Base-by-base conservation (phyloP, 75 land plant species). In the Pinus taeda region DNA sequence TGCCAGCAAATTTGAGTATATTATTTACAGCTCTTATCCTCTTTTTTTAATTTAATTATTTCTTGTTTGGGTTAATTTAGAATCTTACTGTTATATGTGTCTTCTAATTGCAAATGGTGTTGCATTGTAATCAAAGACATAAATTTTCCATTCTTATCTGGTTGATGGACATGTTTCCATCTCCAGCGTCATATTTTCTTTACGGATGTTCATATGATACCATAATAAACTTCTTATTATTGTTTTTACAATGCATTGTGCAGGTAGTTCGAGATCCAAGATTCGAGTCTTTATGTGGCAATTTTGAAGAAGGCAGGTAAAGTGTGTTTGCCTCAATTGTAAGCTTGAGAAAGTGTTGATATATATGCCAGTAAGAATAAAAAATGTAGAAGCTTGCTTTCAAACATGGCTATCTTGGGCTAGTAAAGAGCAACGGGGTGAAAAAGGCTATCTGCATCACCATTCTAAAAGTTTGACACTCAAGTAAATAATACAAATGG, bases 201-300 rank as follows among this genome's bases (percentile, higher is more conserved):
- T 37, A 6, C 42, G 22, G n/a, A 9, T 6, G 55, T 37, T 18
- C 42, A 69, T 39, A n/a, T n/a, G 18, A 42, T 42, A n/a, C 21
- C 36, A 69, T 39, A 18, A 39, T n/a, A 67, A 18, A 15, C 11
- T 3, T 8, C 49, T 18, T 3, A 69, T n/a, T n/a, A 69, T 13
- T 42, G 9, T 8, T 57, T 73, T 57, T 56, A 29, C 20, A 57
- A 26, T 73, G 26, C 73, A 29, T 59, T 53, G 63, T 81, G 74
- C 85, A 95, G 98, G 87, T 85, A 56, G 78, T 80, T 36, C 86
- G 90, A 58, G 98, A 95, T 66, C 98, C 98, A 61, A 85, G 98
- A 12, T 95, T 95, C 78, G 98, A 95, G 84, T 83, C 93, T 37
- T 76, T 95, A 71, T 93, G 92, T 80, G 98, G 98, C 17, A 83